A percentile compares a stretch with the other conserved stretches of the same genome.
Conservation (phyloP, 2,329 filamentous ascomycete genomes). For the Clonostachys chloroleuca region DNA sequence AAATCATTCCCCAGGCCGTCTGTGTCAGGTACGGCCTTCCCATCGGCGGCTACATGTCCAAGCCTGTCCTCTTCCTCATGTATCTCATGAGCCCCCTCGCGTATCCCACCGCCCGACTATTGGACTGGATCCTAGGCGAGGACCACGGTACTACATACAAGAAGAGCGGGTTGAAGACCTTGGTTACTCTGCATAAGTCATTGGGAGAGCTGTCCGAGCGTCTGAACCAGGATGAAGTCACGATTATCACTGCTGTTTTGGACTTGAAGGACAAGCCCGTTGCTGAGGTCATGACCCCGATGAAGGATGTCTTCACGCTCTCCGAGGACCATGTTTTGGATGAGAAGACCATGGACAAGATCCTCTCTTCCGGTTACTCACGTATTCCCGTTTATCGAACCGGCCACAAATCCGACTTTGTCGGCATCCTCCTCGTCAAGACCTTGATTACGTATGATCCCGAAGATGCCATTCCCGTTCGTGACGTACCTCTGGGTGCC, state of each 20-base stretch:
- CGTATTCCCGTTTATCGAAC: constrained; percentile 91
- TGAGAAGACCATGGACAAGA: constrained; percentile 89
- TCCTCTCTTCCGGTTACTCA: constrained; percentile 90
- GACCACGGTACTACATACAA: constrained; percentile 98
- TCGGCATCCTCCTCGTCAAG: constrained; percentile 97
- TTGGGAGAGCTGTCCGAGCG: constrained; percentile 83
- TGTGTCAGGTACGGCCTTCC: constrained; percentile 94
- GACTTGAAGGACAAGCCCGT: constrained; percentile 96
- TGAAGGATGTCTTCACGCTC: constrained; percentile 96
- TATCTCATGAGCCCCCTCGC: constrained; percentile 85
- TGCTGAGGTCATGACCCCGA: constrained; percentile 95
- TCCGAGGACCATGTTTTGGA: constrained; percentile 92
- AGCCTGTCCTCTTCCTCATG: constrained; percentile 84
- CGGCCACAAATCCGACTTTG: constrained; percentile 80
- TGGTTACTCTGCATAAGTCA: constrained; percentile 92
- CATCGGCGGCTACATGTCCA: constrained; percentile 91
- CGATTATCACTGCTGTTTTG: constrained; percentile 94
- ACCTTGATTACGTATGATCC: constrained; percentile 98
- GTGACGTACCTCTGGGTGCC: constrained; percentile 88
- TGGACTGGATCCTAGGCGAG: constrained; percentile 88
- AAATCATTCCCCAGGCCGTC: constrained; percentile 91
- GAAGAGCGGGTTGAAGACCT: constrained; percentile 93
- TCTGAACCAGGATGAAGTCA: constrained; percentile 95
- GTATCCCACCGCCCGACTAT: constrained; percentile 92
- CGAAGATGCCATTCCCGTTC: constrained; percentile 81